Conservation (phyloP, 495 filamentous ascomycete species). For the Bacidia rubella region DNA sequence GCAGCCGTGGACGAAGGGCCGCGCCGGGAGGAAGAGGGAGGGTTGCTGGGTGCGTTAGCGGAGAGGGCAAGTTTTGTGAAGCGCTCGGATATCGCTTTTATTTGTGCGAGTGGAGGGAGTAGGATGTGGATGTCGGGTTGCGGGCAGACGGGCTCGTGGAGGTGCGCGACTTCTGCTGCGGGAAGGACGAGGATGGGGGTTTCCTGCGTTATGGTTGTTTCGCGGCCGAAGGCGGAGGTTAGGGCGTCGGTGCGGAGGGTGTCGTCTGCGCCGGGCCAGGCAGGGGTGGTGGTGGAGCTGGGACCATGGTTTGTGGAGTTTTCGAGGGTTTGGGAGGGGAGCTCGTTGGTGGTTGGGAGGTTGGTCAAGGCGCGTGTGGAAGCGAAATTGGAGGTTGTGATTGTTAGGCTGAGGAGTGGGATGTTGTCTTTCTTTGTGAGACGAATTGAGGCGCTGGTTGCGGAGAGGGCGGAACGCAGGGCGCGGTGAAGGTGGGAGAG, state of each 20-base stretch:
- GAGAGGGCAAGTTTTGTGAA: slow-evolving; percentile 63
- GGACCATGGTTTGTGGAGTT: neutral
- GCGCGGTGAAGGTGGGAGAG: slow-evolving; percentile 68
- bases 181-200: slow-evolving; percentile 84
- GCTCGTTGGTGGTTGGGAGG: slow-evolving; percentile 54
- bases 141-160: slow-evolving; percentile 79
- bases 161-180: slow-evolving; percentile 60
- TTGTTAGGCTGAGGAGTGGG: slow-evolving; percentile 36
- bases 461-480: slow-evolving; percentile 66
- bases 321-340: slow-evolving; percentile 36
- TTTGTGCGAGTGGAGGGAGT: slow-evolving; percentile 64
- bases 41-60: slow-evolving; percentile 60
- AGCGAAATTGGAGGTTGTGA: slow-evolving; percentile 70
- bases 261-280: neutral
- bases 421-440: slow-evolving; percentile 17
- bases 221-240: slow-evolving; percentile 41
- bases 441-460: slow-evolving; percentile 33
- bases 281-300: neutral
- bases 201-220: slow-evolving; percentile 89
- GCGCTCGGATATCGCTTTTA: slow-evolving; percentile 85
- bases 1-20: slow-evolving; percentile 50
- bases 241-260: slow-evolving; percentile 26
- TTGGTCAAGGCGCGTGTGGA: slow-evolving; percentile 34
- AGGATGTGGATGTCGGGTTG: slow-evolving; percentile 92
- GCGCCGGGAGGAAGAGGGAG: slow-evolving; percentile 44